These are phyloP conservation scores for Acanthamoeba sp. DNA, from an alignment of 208 protist species.

Conservation along the genomic window DNA sequence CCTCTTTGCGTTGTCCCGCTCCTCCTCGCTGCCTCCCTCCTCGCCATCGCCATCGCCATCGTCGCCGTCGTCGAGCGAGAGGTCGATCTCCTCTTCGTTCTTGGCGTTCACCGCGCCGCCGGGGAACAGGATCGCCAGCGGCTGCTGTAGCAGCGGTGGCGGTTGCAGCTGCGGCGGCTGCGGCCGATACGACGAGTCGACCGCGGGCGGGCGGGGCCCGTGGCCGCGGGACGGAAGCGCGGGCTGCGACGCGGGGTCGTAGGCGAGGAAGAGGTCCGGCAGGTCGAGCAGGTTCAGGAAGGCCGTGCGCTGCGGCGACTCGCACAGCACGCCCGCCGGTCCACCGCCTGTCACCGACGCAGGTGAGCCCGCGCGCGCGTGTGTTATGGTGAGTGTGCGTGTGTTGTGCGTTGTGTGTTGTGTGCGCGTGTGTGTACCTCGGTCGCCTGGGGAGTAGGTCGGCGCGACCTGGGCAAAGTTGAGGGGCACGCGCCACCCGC, in stretches of 20 bases:
- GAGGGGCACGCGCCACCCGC: constrained; percentile 8
- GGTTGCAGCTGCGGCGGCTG: background rate
- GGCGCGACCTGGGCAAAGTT: constrained; percentile 34
- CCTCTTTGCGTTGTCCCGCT: background rate
- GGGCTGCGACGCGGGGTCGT: background rate
- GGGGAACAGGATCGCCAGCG: background rate
- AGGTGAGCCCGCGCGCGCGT: too few species aligned
- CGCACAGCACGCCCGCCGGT: background rate
- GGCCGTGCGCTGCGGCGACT: constrained; percentile 27
- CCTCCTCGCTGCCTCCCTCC: background rate
- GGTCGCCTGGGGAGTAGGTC: background rate
- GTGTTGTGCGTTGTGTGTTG: background rate
- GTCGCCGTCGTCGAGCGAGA: background rate
- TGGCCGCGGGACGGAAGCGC: too few species aligned
- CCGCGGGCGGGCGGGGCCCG: too few species aligned
- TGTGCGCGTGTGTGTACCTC: background rate
- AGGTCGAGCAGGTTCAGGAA: constrained; percentile 49
- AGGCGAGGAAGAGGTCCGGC: constrained; percentile 52
- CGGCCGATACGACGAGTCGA: too few species aligned
- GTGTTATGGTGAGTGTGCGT: background rate
- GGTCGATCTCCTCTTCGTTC: constrained; percentile 59
- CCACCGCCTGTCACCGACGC: background rate
- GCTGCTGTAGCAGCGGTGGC: background rate
- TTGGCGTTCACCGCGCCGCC: background rate
- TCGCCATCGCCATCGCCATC: background rate